A percentile compares a stretch with the other conserved stretches of the same genome.
Evolutionary conservation across 768 basidiomycete genomes (phyloP).

Genomic region (Dioszegia hungarica): DNA sequence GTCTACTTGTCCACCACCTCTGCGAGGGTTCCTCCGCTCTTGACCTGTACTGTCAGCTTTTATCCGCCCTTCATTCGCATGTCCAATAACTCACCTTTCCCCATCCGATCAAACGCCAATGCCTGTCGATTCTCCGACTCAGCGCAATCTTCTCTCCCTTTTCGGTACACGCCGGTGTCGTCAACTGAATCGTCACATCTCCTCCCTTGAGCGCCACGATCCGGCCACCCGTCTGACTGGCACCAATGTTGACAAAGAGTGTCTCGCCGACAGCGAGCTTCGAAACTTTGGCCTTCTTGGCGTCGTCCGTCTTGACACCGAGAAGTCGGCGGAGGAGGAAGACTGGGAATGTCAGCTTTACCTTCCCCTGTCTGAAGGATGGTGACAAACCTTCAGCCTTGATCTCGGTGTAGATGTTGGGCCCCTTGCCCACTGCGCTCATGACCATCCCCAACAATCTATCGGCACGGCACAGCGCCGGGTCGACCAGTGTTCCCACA

Average conservation of each 20-base stretch:
- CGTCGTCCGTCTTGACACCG: conserved; percentile 98
- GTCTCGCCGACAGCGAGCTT: conserved; percentile 89
- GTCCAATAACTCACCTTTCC: conserved; percentile 19
- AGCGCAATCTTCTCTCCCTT: conserved; percentile 96
- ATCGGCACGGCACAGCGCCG: conserved; percentile 94
- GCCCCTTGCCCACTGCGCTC: conserved; percentile 88
- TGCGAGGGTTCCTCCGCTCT: conserved; percentile 43
- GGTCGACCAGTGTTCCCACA: conserved; percentile 95
- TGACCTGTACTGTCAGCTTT: conserved; percentile 24
- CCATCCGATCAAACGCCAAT: conserved; percentile 93
- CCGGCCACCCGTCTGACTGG: conserved; percentile 92
- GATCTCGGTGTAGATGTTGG: conserved; percentile 73
- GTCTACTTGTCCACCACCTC: conserved; percentile 36
- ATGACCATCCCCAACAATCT: conserved; percentile 93
- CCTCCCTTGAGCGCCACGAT: conserved; percentile 92
- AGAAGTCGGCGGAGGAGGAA: conserved; percentile 81
- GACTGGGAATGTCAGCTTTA: not conserved
- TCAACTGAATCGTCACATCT: conserved; percentile 67
- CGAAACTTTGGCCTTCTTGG: conserved; percentile 87
- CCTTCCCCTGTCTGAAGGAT: not conserved
- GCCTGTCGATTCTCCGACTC: conserved; percentile 91
- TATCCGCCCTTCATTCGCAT: not conserved
- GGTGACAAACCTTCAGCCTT: conserved; percentile 48
- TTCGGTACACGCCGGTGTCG: conserved; percentile 91
- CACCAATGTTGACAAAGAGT: conserved; percentile 94